Conservation (phyloP, 2,329 filamentous ascomycete species). For the Blastomyces gilchristii region DNA sequence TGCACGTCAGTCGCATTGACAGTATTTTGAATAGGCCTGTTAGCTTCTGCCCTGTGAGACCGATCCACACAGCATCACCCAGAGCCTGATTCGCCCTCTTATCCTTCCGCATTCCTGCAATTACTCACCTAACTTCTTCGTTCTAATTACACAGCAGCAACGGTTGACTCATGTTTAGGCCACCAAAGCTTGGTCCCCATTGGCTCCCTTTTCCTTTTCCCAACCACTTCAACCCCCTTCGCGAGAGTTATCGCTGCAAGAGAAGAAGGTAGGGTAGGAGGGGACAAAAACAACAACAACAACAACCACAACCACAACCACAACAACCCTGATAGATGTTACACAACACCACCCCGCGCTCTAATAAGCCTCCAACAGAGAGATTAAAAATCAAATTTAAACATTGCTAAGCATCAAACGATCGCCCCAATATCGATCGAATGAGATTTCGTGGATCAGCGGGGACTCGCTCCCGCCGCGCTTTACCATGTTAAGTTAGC, state of each 20-base stretch:
- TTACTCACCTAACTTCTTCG: background rate
- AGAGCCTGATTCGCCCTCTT: background rate
- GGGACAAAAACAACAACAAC: no score
- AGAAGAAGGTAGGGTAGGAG: background rate
- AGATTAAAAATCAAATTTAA: background rate
- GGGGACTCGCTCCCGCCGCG: background rate
- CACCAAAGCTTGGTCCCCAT: background rate
- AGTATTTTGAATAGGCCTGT: background rate
- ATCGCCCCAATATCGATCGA: background rate
- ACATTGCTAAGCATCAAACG: slow-evolving; percentile 1
- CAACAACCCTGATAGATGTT: background rate
- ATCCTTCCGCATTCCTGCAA: background rate
- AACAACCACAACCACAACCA: no score
- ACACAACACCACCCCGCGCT: background rate
- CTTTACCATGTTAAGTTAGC: background rate
- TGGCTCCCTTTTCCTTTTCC: background rate
- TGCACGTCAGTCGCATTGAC: background rate
- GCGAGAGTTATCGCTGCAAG: background rate
- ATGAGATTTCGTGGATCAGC: background rate
- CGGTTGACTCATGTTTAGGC: slow-evolving; percentile 4
- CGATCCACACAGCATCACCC: background rate
- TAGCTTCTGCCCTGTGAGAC: background rate
- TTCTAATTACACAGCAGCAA: background rate
- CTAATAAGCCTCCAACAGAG: background rate
- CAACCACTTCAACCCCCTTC: background rate